phyloP scores from a whole-genome alignment of 176 grass and related monocot genomes.

The Carex parvula region DNA sequence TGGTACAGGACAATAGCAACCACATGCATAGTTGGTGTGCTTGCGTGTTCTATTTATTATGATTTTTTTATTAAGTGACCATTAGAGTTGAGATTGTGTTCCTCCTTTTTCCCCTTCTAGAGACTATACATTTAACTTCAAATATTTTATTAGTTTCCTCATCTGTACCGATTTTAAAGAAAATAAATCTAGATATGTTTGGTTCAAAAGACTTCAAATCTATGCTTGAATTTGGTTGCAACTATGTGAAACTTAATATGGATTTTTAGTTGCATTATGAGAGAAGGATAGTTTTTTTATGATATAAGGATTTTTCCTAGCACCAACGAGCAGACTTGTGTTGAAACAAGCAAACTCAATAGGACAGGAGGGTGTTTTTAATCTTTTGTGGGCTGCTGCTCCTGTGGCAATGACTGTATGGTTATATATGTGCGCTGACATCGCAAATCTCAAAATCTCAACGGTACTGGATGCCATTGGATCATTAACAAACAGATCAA shows the following conservation, averaged over 20 bases:
- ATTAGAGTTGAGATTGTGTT: too few relatives aligned
- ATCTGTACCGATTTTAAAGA: background rate
- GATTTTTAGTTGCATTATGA: background rate
- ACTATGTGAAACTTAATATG: background rate
- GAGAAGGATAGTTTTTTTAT: background rate
- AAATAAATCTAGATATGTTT: background rate
- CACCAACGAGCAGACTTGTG: background rate
- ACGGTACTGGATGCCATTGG: too few relatives aligned
- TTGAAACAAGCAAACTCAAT: background rate
- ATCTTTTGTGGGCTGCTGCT: background rate
- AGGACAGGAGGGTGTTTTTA: background rate
- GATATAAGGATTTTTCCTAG: background rate
- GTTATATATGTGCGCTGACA: too few relatives aligned
- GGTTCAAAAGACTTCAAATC: background rate
- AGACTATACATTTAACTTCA: background rate
- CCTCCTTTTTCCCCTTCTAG: too few relatives aligned
- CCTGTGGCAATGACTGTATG: background rate
- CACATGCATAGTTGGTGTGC: conserved; percentile 26
- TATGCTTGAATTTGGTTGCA: background rate
- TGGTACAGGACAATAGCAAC: background rate
- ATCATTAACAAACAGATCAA: too few relatives aligned
- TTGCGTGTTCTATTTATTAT: background rate
- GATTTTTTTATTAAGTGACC: too few relatives aligned
- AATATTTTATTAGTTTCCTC: background rate
- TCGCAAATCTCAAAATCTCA: too few relatives aligned